Conservation (phyloP, 148 eudicot species). For the Camellia granthamiana region DNA sequence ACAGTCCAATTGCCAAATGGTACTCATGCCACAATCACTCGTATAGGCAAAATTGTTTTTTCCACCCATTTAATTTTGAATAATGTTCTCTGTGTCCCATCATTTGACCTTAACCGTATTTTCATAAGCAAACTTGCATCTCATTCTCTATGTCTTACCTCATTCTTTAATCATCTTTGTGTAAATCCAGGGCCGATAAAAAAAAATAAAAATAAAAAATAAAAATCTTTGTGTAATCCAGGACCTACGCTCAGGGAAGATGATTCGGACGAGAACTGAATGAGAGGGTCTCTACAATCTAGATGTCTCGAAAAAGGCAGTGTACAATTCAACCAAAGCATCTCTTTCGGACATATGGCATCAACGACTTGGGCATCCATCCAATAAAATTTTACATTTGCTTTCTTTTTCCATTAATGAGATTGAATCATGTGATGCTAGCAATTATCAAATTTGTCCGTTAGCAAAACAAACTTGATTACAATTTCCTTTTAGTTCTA, state of each 20-base stretch:
- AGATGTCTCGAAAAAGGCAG: neutral
- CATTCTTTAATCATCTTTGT: neutral
- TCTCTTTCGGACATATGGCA: neutral
- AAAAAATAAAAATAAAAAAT: too few species aligned
- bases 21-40: neutral
- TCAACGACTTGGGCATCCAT: conserved; percentile 9
- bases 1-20: neutral
- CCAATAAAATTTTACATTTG: neutral
- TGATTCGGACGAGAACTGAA: conserved; percentile 13
- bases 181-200: neutral
- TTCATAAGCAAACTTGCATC: neutral
- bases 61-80: neutral
- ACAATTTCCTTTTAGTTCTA: neutral
- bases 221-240: neutral
- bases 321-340: neutral
- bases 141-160: neutral
- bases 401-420: too few species aligned
- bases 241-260: conserved; percentile 14
- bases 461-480: neutral
- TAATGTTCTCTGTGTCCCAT: neutral
- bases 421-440: neutral
- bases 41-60: neutral
- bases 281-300: neutral
- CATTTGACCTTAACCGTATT: neutral
- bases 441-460: neutral